Percentiles rank a stretch among this genome's conserved stretches.
Conservation (phyloP, 2,329 filamentous ascomycete species). For the Geosmithia flava region DNA sequence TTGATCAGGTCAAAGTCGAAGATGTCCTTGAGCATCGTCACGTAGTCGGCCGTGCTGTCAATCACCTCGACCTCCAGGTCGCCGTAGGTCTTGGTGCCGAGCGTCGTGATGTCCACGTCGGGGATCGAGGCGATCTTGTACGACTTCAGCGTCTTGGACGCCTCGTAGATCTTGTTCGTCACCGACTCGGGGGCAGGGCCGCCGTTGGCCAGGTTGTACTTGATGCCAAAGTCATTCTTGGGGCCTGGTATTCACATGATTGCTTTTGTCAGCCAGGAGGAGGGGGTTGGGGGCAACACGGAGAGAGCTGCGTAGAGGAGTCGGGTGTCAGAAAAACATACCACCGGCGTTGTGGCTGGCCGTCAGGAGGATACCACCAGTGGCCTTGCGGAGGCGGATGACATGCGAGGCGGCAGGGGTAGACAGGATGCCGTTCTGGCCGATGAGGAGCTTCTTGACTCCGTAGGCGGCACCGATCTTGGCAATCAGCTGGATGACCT, state of each 20-base stretch:
- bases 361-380: constrained; percentile 90
- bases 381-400: constrained; percentile 89
- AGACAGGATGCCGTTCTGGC: constrained; percentile 90
- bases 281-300: background rate
- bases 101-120: constrained; percentile 69
- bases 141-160: constrained; percentile 75
- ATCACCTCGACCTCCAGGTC: constrained; percentile 88
- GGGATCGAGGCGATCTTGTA: constrained; percentile 89
- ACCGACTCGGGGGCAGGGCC: constrained; percentile 91
- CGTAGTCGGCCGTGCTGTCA: constrained; percentile 85
- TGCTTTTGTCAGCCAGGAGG: background rate
- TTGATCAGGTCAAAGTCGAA: constrained; percentile 97
- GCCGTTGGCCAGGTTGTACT: constrained; percentile 97
- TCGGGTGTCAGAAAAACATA: constrained; percentile 31
- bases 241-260: constrained; percentile 51
- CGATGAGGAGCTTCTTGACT: constrained; percentile 96
- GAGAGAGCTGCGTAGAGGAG: background rate
- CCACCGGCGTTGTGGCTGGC: constrained; percentile 98
- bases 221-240: constrained; percentile 95
- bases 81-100: constrained; percentile 78
- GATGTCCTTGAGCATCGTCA: constrained; percentile 93
- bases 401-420: constrained; percentile 93
- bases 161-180: constrained; percentile 95
- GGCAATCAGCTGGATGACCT: constrained; percentile 91
- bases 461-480: constrained; percentile 96